phyloP scores from a whole-genome alignment of 164 flowering plant genomes.

The grape (Vitis vinifera) region DNA sequence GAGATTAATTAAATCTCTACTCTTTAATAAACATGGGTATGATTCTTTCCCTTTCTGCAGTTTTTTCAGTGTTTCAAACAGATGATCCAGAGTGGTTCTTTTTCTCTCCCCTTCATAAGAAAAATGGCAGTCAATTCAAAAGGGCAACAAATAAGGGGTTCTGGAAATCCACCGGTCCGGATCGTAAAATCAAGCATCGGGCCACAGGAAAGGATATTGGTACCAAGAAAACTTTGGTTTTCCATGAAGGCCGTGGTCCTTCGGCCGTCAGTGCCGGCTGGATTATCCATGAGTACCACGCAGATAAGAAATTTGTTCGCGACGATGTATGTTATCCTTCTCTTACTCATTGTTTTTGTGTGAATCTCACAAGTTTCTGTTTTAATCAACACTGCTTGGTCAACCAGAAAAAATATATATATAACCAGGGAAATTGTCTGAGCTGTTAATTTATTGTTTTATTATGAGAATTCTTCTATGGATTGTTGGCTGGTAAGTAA shows the following conservation, averaged over 20 bases:
- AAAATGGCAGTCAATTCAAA: conserved; percentile 1
- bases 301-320: not conserved
- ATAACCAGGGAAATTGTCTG: too few species aligned
- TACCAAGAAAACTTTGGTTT: conserved; percentile 22
- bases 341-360: not conserved
- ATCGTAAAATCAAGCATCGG: not conserved
- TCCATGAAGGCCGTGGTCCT: conserved; percentile 17
- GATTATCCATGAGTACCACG: conserved; percentile 29
- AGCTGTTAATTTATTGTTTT: too few species aligned
- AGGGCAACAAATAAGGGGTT: conserved; percentile 13
- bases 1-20: too few species aligned
- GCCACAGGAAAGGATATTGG: conserved; percentile 4
- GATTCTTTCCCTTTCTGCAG: not conserved
- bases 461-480: too few species aligned
- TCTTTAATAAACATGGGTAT: too few species aligned
- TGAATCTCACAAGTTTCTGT: not conserved
- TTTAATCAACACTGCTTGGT: too few species aligned
- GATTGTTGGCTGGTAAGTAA: too few species aligned
- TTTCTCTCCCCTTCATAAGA: conserved; percentile 6
- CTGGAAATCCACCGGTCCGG: conserved; percentile 27
- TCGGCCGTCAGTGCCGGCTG: conserved; percentile 13
- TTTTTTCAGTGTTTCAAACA: conserved; percentile 2
- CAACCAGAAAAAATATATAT: too few species aligned
- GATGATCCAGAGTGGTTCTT: conserved; percentile 19
- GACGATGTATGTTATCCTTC: not conserved